Percentiles rank a stretch among this genome's conserved stretches.
Conservation (phyloP, 495 filamentous ascomycete genomes). For the Pseudevernia furfuracea region DNA sequence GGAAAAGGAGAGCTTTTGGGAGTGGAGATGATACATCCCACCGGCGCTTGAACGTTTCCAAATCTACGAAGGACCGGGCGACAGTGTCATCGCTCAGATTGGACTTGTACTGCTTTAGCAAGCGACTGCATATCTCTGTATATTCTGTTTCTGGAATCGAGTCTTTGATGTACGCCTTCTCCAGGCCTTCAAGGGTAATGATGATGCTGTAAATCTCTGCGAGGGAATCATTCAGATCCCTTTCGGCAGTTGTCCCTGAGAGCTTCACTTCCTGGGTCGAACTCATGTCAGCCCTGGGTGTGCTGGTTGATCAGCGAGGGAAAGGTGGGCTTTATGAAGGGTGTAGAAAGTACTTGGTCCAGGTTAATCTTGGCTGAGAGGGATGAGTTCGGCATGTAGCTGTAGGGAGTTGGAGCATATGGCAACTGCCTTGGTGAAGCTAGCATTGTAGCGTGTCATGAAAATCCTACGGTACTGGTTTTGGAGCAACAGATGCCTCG, state of each 20-base stretch:
- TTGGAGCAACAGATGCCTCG: too few species aligned
- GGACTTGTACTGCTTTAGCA: conserved; percentile 95
- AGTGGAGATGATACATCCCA: conserved; percentile 64
- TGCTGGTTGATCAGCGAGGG: not conserved
- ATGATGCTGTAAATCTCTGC: conserved; percentile 98
- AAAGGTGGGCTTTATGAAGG: not conserved
- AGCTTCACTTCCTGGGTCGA: conserved; percentile 79
- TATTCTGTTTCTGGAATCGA: conserved; percentile 86
- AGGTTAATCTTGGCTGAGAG: conserved; percentile 84
- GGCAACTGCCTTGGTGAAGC: conserved; percentile 34
- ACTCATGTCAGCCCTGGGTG: conserved; percentile 16
- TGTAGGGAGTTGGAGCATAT: conserved; percentile 87
- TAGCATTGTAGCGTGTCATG: conserved; percentile 17
- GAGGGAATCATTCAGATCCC: conserved; percentile 90
- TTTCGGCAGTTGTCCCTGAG: conserved; percentile 70
- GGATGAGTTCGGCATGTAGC: conserved; percentile 72
- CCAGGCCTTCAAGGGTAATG: conserved; percentile 86
- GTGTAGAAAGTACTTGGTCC: conserved; percentile 58
- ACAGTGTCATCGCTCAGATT: conserved; percentile 84
- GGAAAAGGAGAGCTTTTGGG: conserved; percentile 9
- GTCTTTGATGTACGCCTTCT: conserved; percentile 96
- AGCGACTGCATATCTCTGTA: conserved; percentile 85
- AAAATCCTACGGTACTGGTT: too few species aligned
- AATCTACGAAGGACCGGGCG: conserved; percentile 67
- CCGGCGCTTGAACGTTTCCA: conserved; percentile 88